Base-by-base conservation (phyloP, 495 filamentous ascomycete genomes). In the Penicillium coffeae region DNA sequence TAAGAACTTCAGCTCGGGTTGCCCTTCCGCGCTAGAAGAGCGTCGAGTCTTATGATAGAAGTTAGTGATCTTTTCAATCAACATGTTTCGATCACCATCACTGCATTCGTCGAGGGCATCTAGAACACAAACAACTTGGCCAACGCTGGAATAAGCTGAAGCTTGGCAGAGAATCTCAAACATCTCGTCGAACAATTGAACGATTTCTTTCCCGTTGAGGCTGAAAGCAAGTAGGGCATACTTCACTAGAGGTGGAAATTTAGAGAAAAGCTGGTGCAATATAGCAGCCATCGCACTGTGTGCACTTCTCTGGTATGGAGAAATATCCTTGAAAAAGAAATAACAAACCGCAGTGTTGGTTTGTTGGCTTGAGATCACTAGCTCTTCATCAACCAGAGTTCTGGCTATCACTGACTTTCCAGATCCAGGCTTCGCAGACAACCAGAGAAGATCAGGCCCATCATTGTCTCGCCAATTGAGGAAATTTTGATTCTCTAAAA, bases 281-380 rank as follows among this genome's bases (percentile, higher is more conserved):
- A 83, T 53, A 13, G 66, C 65, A 15, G 64, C 66, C 1, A 81
- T 48, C 6, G 76, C 76, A 21, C 41, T 65, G 10, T 49, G 42
- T 4, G 59, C 41, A 6, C 41, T 73, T 38, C 56, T 76, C 42
- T 78, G 73, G 15, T 77, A 66, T 8, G 60, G 55, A 33, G 66
- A 66, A 48, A 74, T 72, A 30, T 80, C 76, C 43, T 81, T 81
- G 62, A 84, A 81, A 55, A 82, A 82, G 61, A 81, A 83, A 54
- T 76, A 80, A 44, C 75, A 78, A 13, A 62, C 49, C 1, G 50
- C 34, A 4, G 40, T 30, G 5, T 21, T 20, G 21, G 44, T 44
- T 21, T 49, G 47, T 21, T 48, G 45, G 22, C 45, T 48, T 15
- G 41, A 33, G 0, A 21, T 42, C 25, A 20, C 18, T 21, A 50